Evolutionary conservation across 306 rosid genomes (phyloP).

Genomic region (Pyrus betulifolia): DNA sequence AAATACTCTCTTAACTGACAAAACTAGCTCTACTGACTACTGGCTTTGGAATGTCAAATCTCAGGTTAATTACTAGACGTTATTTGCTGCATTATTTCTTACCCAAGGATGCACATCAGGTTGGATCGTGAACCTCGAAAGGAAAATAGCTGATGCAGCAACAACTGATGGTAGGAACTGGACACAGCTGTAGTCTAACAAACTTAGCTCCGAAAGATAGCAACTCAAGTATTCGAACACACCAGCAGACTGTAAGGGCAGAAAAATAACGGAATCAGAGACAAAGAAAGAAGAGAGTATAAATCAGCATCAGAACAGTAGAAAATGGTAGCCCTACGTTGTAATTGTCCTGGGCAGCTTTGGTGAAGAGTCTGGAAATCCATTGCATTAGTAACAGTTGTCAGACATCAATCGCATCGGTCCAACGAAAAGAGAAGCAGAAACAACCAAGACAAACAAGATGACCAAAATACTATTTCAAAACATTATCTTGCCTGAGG

Average conservation of each 20-base stretch:
- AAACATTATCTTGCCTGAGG: conserved; percentile 36
- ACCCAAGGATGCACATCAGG: conserved; percentile 47
- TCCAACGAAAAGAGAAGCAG: neutral
- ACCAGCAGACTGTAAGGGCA: conserved; percentile 13
- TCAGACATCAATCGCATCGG: neutral
- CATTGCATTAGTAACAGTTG: neutral
- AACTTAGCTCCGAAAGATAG: conserved; percentile 45
- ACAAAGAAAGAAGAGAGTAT: neutral
- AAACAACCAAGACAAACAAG: neutral
- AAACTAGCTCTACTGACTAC: neutral
- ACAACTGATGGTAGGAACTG: conserved; percentile 33
- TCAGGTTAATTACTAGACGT: neutral
- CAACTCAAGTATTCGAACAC: conserved; percentile 27
- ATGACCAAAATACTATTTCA: neutral
- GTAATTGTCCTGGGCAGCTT: conserved; percentile 18
- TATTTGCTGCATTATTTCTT: conserved; percentile 11
- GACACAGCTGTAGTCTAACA: conserved; percentile 25
- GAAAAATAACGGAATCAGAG: neutral
- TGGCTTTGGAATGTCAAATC: neutral
- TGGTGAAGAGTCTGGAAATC: conserved; percentile 19
- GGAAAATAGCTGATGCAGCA: conserved; percentile 47
- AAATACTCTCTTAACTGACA: neutral
- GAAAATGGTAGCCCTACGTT: neutral
- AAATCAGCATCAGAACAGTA: neutral
- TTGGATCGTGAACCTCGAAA: conserved; percentile 30